Percentiles rank a stretch among this genome's conserved stretches.
Evolutionary conservation across 2,329 filamentous ascomycete genomes (phyloP).

Genomic region (Metarhizium humberi): DNA sequence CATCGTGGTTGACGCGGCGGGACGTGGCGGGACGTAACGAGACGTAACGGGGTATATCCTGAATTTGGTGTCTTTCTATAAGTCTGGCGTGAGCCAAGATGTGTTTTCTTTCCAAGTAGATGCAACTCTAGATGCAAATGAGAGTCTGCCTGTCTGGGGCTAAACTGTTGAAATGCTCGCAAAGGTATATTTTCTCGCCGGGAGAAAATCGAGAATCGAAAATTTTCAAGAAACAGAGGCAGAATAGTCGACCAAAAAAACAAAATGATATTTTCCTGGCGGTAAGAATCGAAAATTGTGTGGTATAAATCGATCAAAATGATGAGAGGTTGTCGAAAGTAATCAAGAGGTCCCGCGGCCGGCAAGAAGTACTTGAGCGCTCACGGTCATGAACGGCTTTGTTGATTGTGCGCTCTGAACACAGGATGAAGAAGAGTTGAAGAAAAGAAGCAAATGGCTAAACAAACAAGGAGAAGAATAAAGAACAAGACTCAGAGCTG

Average conservation of each 20-base stretch:
- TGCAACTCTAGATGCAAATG: background rate
- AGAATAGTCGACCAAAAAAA: background rate
- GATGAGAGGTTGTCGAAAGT: background rate
- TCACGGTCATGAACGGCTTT: background rate
- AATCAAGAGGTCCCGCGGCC: no score
- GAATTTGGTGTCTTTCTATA: background rate
- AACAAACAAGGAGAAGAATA: background rate
- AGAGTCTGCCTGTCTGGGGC: background rate
- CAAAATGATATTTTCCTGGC: background rate
- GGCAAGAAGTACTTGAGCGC: background rate
- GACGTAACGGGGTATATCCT: conserved; percentile 4
- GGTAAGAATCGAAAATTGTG: background rate
- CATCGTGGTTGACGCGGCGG: background rate
- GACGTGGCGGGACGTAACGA: no score
- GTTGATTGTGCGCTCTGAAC: background rate
- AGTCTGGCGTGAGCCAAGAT: background rate
- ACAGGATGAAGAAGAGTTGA: background rate
- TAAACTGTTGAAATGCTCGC: background rate
- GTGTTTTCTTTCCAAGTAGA: background rate
- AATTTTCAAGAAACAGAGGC: background rate
- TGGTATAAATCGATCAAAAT: background rate
- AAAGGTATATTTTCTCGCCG: background rate
- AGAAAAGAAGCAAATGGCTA: background rate
- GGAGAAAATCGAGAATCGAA: background rate
- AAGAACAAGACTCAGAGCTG: background rate